Conservation (phyloP, 169 alveolate genomes). For the Perkinsus chesapeaki region DNA sequence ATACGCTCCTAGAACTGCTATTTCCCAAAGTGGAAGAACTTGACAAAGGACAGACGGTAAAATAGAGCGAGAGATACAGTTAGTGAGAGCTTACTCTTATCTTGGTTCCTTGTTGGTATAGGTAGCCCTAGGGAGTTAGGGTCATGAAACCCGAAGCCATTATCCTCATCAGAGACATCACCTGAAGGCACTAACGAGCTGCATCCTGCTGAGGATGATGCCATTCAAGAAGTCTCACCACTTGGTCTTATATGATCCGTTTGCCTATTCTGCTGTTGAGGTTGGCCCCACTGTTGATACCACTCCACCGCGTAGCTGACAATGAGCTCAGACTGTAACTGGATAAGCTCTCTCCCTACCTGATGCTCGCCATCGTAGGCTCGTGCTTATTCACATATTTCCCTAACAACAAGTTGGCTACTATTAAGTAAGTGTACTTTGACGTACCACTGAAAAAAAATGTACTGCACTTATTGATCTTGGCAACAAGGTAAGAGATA, state of each 20-base stretch:
- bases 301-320: conserved; percentile 7
- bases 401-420: conserved; percentile 56
- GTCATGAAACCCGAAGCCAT: neutral
- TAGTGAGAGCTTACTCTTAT: neutral
- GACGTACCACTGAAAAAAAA: neutral
- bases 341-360: conserved; percentile 17
- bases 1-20: no score
- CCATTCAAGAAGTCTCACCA: no score
- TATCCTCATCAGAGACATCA: neutral
- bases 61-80: no score
- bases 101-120: neutral
- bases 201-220: no score
- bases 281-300: neutral
- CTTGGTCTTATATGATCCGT: neutral
- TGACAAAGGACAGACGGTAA: no score
- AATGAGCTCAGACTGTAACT: conserved; percentile 23
- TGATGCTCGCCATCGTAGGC: conserved; percentile 51
- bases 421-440: neutral
- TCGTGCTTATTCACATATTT: conserved; percentile 57
- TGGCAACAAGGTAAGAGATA: conserved; percentile 50
- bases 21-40: no score
- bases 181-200: no score
- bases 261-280: neutral
- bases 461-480: conserved; percentile 35
- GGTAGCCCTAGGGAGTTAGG: neutral